Evolutionary conservation across 2,329 filamentous ascomycete genomes (phyloP), one percentile per base, ranked within the genome.

Genomic region (Cytospora paraplurivora): DNA sequence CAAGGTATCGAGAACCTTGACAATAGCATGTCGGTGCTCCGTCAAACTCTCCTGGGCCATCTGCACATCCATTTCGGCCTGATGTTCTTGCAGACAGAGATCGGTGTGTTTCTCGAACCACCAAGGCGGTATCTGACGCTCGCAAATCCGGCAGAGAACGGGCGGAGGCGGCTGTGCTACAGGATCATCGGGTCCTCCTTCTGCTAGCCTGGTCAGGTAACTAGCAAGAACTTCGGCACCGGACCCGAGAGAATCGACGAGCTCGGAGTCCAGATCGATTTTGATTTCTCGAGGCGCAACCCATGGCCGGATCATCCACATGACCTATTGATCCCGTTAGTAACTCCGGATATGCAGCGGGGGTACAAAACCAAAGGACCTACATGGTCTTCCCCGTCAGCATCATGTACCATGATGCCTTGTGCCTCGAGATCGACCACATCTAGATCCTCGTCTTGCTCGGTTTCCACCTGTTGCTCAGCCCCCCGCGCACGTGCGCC

Each of bases 41-140:
- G 89, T 90, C 56, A 99, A 80, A 67, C 87, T 92, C 73, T 99
- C 95, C 72, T 99, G 95, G 7, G 93, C 88, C 82, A 98, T 89
- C 74, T 99, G 94, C 4, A 99, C 93, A 70, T 98, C 94, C 91
- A 97, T 96, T 74, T 99, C 95, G 0, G 95, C 94, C 58, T 91
- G 89, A 73, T 99, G 95, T 74, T 99, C 95, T 74, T 98, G 93
- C 62, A 97, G 81, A 72, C 95, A 99, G 21, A 98, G 80, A 71
- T 99, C 96, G 1, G 94, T 97, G 74, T 99, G 95, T 76, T 98
- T 99, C 77, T 99, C 95, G 70, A 99, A 99, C 96, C 95, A 99
- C 95, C 95, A 99, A 0, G 94, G 93, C 5, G 92, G 92, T 66
- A 99, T 98, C 67, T 97, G 92, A 60, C 95, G 91, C 74, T 99